Percentiles rank a stretch among this genome's conserved stretches.
These are phyloP conservation scores for Aspergillus wentii DNA, from an alignment of 495 filamentous ascomycete species.

Conservation along the genomic window DNA sequence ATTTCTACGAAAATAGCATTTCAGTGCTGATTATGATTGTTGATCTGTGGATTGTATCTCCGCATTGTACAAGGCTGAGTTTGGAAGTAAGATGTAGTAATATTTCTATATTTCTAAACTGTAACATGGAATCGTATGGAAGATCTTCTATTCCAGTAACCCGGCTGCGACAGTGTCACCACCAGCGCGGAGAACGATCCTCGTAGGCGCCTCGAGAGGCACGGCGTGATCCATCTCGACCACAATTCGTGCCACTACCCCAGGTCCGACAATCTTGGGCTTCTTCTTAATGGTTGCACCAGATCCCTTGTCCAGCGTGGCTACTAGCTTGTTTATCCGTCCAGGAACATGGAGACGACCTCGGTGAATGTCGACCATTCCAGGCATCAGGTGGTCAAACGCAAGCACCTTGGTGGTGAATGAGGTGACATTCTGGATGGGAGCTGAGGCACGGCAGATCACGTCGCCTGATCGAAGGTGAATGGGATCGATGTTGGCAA, in stretches of 20 bases:
- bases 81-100: no score
- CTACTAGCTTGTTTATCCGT: slow-evolving; percentile 63
- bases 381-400: slow-evolving; percentile 83
- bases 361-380: slow-evolving; percentile 81
- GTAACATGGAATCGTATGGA: no score
- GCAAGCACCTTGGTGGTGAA: slow-evolving; percentile 82
- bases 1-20: no score
- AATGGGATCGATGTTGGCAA: slow-evolving; percentile 78
- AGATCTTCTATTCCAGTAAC: slow-evolving; percentile 61
- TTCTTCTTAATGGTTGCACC: slow-evolving; percentile 72
- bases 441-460: slow-evolving; percentile 62
- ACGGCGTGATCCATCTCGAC: slow-evolving; percentile 72
- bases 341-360: slow-evolving; percentile 78
- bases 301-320: slow-evolving; percentile 69
- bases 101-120: no score
- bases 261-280: slow-evolving; percentile 72
- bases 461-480: slow-evolving; percentile 84
- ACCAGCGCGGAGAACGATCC: slow-evolving; percentile 74
- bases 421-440: slow-evolving; percentile 60
- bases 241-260: slow-evolving; percentile 59
- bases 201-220: slow-evolving; percentile 70
- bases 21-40: no score
- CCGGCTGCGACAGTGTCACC: slow-evolving; percentile 86
- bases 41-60: no score
- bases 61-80: no score